Percentiles rank a stretch among this genome's conserved stretches.
Conservation (phyloP, 148 eudicot genomes). For the Nepenthes mirabilis region DNA sequence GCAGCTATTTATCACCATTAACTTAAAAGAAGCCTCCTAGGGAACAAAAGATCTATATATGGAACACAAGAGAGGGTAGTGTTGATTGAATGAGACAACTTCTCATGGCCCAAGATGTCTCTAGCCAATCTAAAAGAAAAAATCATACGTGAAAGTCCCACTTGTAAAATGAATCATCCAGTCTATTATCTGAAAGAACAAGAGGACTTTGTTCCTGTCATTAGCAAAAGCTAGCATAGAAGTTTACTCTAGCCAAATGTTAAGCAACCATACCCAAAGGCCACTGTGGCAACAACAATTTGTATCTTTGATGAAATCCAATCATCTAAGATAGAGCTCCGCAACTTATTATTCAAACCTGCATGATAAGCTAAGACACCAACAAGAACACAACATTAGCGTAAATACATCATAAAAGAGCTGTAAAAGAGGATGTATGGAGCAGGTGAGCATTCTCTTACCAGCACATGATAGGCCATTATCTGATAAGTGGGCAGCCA, state of each 20-base stretch:
- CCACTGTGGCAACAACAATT: constrained; percentile 94
- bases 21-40: too few species aligned
- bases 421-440: background rate
- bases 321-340: constrained; percentile 82
- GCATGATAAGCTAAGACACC: constrained; percentile 80
- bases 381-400: constrained; percentile 2
- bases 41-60: background rate
- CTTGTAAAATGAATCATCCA: too few species aligned
- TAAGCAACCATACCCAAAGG: constrained; percentile 60
- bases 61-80: background rate
- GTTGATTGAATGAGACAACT: too few species aligned
- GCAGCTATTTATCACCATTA: too few species aligned
- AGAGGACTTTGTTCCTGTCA: too few species aligned
- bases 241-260: too few species aligned
- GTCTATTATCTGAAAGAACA: too few species aligned
- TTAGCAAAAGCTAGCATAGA: too few species aligned
- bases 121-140: too few species aligned
- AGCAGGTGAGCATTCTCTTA: constrained; percentile 15
- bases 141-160: too few species aligned
- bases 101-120: too few species aligned
- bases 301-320: constrained; percentile 87
- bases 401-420: background rate
- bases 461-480: constrained; percentile 79
- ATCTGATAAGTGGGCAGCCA: constrained; percentile 59
- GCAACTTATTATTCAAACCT: constrained; percentile 71